Base-by-base conservation (phyloP, 108 stramenopile genomes). In the Schizochytrium sp. region DNA sequence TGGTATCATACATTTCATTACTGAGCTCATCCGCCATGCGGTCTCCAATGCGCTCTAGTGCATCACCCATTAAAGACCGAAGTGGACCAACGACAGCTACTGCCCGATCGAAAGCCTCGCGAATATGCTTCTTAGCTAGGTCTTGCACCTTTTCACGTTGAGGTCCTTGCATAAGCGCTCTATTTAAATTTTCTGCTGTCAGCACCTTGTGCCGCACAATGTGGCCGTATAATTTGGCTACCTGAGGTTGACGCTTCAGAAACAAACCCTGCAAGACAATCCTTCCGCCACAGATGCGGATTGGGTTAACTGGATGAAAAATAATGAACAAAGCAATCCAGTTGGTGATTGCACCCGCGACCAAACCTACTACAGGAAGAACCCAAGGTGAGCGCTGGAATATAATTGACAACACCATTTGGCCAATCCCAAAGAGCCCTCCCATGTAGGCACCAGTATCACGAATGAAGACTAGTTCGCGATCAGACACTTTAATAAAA, bases 281-380 rank as follows among this genome's bases (percentile, higher is more conserved):
- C 41, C 76, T 59, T 44, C 90, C 28, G 12, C 91, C 90, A 47
- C 56, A 87, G 0, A 42, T 59, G 3, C 8, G 41, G n/a, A 93
- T 93, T 4, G 97, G 97, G 45, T 97, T 93, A 13, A 96, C 88
- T 3, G 98, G 98, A 73, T 91, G 73, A 90, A 99, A 99, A 57
- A 99, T 96, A 5, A 97, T 89, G 93, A 97, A 96, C 55, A 99
- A 93, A 46, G 97, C 98, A 72, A 98, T 88, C 92, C 94, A 98
- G 92, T 99, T 99, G 2, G 98, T 99, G 8, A 95, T 53, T 40
- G 64, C 64, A 38, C 93, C 93, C 28, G 91, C 92, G 46, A 92
- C 46, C 45, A 96, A 94, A 10, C 97, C 97, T 55, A 94, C 94
- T 13, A 95, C 95, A 17, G 97, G 97, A 44, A 97, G 93, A 47